Evolutionary conservation across 2,329 filamentous ascomycete genomes (phyloP).

Genomic region (Pseudocercospora musae): DNA sequence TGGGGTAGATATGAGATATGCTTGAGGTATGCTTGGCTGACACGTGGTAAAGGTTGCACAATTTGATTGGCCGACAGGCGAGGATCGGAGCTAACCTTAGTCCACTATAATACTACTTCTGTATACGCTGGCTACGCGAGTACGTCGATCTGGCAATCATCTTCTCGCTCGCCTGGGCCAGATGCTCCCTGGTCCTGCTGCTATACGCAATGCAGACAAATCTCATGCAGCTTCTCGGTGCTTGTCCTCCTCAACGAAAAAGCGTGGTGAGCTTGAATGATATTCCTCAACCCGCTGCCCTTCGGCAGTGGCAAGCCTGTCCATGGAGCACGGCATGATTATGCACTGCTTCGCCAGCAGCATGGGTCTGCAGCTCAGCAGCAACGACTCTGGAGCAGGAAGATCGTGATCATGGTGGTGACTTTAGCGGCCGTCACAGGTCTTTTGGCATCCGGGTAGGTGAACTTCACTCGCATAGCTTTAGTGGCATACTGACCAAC

Average conservation of each 20-base stretch:
- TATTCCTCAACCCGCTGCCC: neutral
- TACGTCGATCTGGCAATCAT: neutral
- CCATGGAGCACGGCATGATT: constrained; percentile 6
- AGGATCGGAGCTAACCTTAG: neutral
- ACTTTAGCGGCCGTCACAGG: constrained; percentile 9
- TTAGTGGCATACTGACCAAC: neutral
- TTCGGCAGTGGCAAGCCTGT: neutral
- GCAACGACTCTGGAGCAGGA: constrained; percentile 1
- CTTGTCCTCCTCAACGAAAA: neutral
- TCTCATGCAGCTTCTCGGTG: neutral
- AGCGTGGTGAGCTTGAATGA: constrained; percentile 1
- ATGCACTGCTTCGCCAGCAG: neutral
- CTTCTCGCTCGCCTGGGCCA: neutral
- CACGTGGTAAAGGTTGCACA: neutral
- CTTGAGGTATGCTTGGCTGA: no score
- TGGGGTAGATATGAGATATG: no score
- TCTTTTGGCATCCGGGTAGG: constrained; percentile 19
- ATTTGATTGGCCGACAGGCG: neutral
- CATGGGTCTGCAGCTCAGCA: neutral
- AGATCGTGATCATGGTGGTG: constrained; percentile 9
- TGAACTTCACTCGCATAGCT: neutral
- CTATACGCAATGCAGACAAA: neutral
- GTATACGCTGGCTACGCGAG: neutral
- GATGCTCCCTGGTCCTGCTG: neutral
- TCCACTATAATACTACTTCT: no score